Conservation (phyloP, 2,329 filamentous ascomycete genomes). For the Chaetomium globosum region DNA sequence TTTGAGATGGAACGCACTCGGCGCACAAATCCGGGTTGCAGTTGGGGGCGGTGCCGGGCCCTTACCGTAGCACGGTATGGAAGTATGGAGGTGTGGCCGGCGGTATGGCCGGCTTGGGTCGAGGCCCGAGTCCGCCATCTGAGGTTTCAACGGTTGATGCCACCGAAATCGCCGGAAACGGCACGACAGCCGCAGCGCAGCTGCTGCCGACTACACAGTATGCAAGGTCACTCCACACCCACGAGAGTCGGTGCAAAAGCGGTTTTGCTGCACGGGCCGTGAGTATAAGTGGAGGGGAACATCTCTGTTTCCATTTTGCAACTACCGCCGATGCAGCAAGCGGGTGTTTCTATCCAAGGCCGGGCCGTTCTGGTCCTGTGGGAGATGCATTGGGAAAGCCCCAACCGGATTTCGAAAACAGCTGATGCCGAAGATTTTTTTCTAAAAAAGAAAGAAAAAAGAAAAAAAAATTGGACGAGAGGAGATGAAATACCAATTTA, state of each 20-base stretch:
- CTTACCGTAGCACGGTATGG: no score
- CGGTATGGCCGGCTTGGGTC: not conserved
- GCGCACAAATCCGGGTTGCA: not conserved
- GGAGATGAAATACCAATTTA: no score
- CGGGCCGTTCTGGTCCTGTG: not conserved
- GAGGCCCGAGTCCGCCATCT: not conserved
- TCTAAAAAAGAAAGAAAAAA: no score
- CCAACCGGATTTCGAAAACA: not conserved
- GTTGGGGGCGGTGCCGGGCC: not conserved
- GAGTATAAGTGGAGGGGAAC: not conserved
- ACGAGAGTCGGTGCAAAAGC: not conserved
- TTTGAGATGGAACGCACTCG: not conserved
- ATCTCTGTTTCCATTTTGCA: not conserved
- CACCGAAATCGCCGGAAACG: not conserved
- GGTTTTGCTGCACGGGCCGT: slow-evolving; percentile 11
- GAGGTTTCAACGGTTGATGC: not conserved
- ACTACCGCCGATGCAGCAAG: slow-evolving; percentile 2
- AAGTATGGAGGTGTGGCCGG: no score
- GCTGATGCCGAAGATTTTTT: no score
- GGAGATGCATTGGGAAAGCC: not conserved
- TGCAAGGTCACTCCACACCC: slow-evolving; percentile 13
- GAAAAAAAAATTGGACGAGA: no score
- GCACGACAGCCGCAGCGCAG: not conserved
- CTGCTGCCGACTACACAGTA: not conserved
- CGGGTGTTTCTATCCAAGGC: not conserved